Evolutionary conservation across 306 rosid genomes (phyloP).

Genomic region (Trifolium fragiferum): DNA sequence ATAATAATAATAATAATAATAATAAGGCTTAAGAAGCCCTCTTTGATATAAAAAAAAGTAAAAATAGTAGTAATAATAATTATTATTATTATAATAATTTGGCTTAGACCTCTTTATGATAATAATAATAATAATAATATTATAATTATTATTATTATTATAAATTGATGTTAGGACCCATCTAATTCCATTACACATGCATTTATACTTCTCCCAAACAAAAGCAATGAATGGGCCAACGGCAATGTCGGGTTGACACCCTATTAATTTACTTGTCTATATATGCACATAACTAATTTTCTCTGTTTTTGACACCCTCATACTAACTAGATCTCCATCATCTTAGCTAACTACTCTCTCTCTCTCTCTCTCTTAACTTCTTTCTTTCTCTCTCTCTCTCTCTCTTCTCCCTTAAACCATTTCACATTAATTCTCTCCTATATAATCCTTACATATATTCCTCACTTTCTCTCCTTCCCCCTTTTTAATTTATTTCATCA

Average conservation of each 20-base stretch:
- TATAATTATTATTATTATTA: too few relatives aligned
- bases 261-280: constrained; percentile 45
- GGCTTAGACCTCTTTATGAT: too few relatives aligned
- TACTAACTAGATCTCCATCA: constrained; percentile 41
- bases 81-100: too few relatives aligned
- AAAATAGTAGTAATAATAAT: too few relatives aligned
- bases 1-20: too few relatives aligned
- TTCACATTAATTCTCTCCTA: constrained; percentile 25
- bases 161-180: too few relatives aligned
- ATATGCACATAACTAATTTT: constrained; percentile 52
- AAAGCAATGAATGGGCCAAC: constrained; percentile 45
- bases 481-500: constrained; percentile 5
- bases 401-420: constrained; percentile 31
- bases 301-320: constrained; percentile 52
- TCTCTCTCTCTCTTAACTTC: constrained; percentile 1
- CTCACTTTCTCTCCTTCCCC: constrained; percentile 23
- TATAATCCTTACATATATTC: not conserved
- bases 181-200: not conserved
- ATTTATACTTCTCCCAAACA: not conserved
- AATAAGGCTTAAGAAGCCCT: too few relatives aligned
- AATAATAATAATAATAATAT: too few relatives aligned
- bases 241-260: constrained; percentile 64
- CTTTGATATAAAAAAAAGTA: too few relatives aligned
- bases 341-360: constrained; percentile 42
- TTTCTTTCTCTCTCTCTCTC: constrained; percentile 19